Evolutionary conservation across 805 yeast species (phyloP).

Genomic region (Wickerhamiella kurtzmanii): DNA sequence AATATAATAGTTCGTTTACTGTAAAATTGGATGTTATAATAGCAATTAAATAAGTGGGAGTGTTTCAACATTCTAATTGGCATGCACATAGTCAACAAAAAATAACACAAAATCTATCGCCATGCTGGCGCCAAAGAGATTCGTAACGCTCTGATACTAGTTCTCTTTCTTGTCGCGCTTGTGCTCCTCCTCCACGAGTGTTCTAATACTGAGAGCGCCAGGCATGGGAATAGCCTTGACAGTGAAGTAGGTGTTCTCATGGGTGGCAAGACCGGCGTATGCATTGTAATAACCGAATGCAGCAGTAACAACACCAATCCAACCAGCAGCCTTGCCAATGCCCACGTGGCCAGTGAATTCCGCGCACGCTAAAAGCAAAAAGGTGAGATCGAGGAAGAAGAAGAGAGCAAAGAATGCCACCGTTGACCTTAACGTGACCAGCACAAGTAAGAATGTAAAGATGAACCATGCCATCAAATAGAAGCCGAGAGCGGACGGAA

Average conservation of each 20-base stretch:
- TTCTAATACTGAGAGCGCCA: conserved; percentile 18
- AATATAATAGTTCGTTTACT: not conserved
- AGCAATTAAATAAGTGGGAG: not conserved
- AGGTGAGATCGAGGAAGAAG: conserved; percentile 40
- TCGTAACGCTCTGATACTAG: not conserved
- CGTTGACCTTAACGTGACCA: conserved; percentile 51
- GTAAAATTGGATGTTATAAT: not conserved
- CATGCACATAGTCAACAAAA: not conserved
- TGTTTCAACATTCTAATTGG: no score
- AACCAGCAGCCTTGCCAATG: conserved; percentile 47
- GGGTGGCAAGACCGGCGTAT: conserved; percentile 46
- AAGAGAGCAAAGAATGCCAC: conserved; percentile 48
- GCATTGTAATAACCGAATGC: conserved; percentile 51
- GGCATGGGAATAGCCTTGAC: conserved; percentile 40
- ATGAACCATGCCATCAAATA: conserved; percentile 50
- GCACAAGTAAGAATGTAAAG: conserved; percentile 40
- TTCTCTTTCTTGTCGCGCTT: not conserved
- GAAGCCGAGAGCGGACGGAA: conserved; percentile 42
- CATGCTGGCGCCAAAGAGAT: not conserved
- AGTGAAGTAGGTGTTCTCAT: conserved; percentile 44
- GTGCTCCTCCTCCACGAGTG: not conserved
- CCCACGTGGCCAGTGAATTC: conserved; percentile 29
- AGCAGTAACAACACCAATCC: conserved; percentile 43
- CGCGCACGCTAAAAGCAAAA: conserved; percentile 40
- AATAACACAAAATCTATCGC: not conserved